Conservation (phyloP, 768 basidiomycete species). For the Kwoniella mangroviensis region DNA sequence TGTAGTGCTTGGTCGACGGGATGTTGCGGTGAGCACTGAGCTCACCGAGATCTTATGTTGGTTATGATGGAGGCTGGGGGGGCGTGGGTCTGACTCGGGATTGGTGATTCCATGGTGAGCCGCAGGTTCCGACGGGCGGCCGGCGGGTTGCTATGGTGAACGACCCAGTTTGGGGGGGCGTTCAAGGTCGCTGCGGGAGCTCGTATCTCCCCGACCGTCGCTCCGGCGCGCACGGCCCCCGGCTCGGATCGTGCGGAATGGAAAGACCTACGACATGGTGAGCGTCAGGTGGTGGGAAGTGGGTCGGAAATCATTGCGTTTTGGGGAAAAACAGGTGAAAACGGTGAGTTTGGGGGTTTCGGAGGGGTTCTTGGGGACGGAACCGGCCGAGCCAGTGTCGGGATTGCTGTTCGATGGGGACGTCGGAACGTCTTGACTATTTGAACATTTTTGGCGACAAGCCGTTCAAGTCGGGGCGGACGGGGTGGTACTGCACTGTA, state of each 20-base stretch:
- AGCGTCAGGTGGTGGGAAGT: neutral
- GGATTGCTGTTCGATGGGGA: neutral
- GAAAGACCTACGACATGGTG: neutral
- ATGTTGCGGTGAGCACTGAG: neutral
- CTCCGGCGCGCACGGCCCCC: constrained; percentile 2
- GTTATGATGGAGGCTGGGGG: neutral
- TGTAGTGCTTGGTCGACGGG: neutral
- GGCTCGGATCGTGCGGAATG: constrained; percentile 10
- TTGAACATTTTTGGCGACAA: constrained; percentile 7
- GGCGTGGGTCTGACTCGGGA: neutral
- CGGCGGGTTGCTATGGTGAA: neutral
- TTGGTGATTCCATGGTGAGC: neutral
- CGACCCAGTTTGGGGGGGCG: neutral
- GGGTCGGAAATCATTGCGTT: constrained; percentile 5
- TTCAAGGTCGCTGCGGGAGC: neutral
- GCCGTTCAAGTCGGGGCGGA: neutral
- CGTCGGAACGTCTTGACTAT: neutral
- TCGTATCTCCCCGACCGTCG: neutral
- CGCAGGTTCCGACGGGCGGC: neutral
- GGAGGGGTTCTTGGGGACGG: neutral
- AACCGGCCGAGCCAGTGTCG: neutral
- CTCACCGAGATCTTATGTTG: neutral
- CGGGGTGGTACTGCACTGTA: constrained; percentile 16
- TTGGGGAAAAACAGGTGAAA: neutral
- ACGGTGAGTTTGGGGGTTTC: neutral